phyloP scores from a whole-genome alignment of 306 rosid species.

The Clitoria ternatea region DNA sequence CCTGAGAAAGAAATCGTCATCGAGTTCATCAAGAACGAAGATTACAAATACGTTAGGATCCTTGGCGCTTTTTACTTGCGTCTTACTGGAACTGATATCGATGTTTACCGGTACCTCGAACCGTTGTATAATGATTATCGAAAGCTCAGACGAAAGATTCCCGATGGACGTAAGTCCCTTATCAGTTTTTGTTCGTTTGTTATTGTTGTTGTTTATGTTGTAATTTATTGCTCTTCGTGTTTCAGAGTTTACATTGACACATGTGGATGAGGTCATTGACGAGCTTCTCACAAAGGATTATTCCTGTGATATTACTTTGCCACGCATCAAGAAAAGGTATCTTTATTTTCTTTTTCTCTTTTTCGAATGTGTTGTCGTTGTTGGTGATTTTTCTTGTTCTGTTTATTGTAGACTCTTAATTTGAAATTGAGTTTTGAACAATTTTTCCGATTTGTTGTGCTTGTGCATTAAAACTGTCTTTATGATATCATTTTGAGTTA shows the following conservation, averaged over 20 bases:
- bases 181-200: neutral
- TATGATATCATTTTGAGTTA: neutral
- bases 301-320: conserved; percentile 92
- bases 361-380: neutral
- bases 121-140: conserved; percentile 88
- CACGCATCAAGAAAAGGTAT: conserved; percentile 83
- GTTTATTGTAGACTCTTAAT: neutral
- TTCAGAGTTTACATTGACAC: conserved; percentile 73
- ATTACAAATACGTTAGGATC: conserved; percentile 90
- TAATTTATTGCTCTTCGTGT: neutral
- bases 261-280: conserved; percentile 96
- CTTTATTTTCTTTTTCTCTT: neutral
- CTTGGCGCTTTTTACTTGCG: conserved; percentile 96
- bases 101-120: conserved; percentile 83
- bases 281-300: conserved; percentile 88
- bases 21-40: conserved; percentile 92
- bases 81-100: conserved; percentile 80
- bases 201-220: neutral
- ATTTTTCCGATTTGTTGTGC: neutral
- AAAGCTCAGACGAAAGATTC: conserved; percentile 58
- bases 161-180: conserved; percentile 73
- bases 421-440: neutral
- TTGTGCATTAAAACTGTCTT: neutral
- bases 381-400: neutral
- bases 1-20: conserved; percentile 98